phyloP scores from a whole-genome alignment of 2,329 filamentous ascomycete species.

The Diaporthe sp. region DNA sequence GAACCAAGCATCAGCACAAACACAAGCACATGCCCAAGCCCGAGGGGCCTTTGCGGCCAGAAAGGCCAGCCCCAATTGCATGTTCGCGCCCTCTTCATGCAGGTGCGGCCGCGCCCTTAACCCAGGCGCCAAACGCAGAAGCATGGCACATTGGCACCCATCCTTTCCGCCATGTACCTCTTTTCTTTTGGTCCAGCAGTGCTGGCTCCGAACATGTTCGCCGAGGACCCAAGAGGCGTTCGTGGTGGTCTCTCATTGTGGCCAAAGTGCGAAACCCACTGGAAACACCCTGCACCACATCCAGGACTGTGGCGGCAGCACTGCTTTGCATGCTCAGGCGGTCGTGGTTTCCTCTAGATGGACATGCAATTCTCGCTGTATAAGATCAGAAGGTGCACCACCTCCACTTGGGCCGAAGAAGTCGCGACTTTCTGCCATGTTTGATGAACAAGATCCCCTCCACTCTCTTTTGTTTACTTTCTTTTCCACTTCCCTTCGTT shows the following conservation, averaged over 20 bases:
- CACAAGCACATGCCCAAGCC: not conserved
- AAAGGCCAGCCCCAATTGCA: not conserved
- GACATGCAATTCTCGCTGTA: not conserved
- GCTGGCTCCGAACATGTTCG: not conserved
- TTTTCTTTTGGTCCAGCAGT: not conserved
- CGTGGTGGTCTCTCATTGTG: not conserved
- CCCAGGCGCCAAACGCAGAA: conserved; percentile 13
- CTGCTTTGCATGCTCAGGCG: not conserved
- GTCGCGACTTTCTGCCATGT: not conserved
- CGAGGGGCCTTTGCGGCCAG: not conserved
- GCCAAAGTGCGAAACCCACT: conserved; percentile 14
- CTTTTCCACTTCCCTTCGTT: not conserved
- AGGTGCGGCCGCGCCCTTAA: conserved; percentile 4
- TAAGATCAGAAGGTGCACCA: not conserved
- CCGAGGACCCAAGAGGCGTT: not conserved
- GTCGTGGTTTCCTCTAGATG: not conserved
- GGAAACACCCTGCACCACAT: conserved; percentile 9
- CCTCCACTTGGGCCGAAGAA: not conserved
- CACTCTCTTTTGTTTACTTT: conserved; percentile 10
- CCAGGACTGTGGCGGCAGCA: conserved; percentile 16
- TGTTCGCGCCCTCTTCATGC: conserved; percentile 19
- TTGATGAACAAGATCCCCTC: not conserved
- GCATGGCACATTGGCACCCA: not conserved
- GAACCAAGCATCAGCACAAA: not conserved
- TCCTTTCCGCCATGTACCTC: not conserved